Evolutionary conservation across 1,284 basidiomycete genomes (phyloP), one percentile per base, ranked within the genome.

Genomic region (Butyriboletus appendiculatus): DNA sequence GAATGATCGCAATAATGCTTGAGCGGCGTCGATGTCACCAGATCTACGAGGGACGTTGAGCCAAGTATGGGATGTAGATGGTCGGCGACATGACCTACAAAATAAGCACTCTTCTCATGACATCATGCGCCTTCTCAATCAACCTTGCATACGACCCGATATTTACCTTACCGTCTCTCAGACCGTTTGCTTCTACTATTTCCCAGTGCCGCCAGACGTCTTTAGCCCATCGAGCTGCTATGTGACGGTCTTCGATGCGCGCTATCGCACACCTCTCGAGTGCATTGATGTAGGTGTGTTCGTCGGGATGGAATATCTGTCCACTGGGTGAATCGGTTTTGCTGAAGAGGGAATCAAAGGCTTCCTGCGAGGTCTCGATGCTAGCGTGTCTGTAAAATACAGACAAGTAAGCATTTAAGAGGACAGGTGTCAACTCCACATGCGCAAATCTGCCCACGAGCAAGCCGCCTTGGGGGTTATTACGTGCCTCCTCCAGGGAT

Each of bases 351-450:
- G 69, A 71, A 55, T 75, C 65, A 64, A 85, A 87, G 6, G 80
- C 64, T 15, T 76, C 72, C 10, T 71, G 72, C 12, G 82, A 75
- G 0, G 69, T 68, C 26, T 80, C 77, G 38, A 91, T 68, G 2
- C 79, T 73, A 1, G 80, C 68, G 62, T 92, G 87, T 56, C 78
- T 68, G 75, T 90, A 85, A 60, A 89, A 81, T 0, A 95, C 87
- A 2, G 90, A 83, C 37, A 98, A 73, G 67, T 93, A 98, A 1
- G 94, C 84, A 64, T 93, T 93, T 59, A 96, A 66, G 9, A 98
- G 78, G 1, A 81, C 77, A 0, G 89, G 62, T 0, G 85, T 83
- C 30, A 89, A 65, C 3, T 68, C 53, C 30, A 96, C 91, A 42
- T 77, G 66, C 3, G 71, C 68, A 69, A 98, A 92, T 50, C 73